Evolutionary conservation across 192 early-diverging fungal genomes (phyloP), one percentile per base, ranked within the genome.

Genomic region (Mortierella hygrophila): DNA sequence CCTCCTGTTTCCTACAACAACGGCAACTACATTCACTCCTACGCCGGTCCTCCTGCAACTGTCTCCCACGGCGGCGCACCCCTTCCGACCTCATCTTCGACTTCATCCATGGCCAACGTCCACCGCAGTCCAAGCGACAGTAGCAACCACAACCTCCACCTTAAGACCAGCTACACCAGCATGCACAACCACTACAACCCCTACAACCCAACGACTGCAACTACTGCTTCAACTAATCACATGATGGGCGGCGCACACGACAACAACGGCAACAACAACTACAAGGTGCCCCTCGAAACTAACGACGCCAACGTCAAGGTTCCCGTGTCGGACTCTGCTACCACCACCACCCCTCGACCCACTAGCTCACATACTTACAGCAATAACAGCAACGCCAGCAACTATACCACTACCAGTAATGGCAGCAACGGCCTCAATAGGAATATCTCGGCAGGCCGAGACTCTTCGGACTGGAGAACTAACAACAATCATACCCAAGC

Each of bases 231-330:
- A 6, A 29, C 73, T 52, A 52, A 44, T 65, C 78, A 83, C 65
- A 83, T 74, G 63, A 72, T 79, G 40, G 49, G 49, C 49, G 18
- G 49, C 18, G 52, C 82, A 3, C 52, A 79, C 49, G 77, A 84
- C 18, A 52, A 35, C 40, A 72, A n/a, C 52, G 65, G 46, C 23
- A 46, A 74, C 65, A 77, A 60, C 29, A 65, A 65, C 49, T 83
- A 83, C 72, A 83, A 78, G 63, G 76, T 79, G 26, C 68, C 82
- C 0, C 52, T 84, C 40, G 77, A 84, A 16, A 42, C 37, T 26
- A 72, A 37, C 47, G 70, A 60, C n/a, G 65, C 72, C 54, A 77
- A 60, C 29, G 72, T 84, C 68, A 88, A 83, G 26, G 77, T 88
- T 0, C 82, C 82, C 29, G 70, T 88, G 15, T 29, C 72, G 2